These are phyloP conservation scores for Tilletia walkeri DNA, from an alignment of 1,284 basidiomycete species.

Conservation along the genomic window DNA sequence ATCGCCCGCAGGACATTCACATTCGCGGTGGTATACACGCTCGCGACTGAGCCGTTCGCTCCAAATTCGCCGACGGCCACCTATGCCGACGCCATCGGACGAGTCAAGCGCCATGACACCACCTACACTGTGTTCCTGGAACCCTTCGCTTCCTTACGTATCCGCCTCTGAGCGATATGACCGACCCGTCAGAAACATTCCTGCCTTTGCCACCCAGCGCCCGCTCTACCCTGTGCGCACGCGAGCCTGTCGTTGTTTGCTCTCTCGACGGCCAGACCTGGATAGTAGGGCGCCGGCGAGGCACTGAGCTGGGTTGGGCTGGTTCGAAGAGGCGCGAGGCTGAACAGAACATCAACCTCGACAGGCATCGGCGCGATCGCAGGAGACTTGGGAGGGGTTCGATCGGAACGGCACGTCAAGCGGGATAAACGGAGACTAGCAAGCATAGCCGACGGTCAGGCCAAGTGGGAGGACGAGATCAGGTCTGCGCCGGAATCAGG, in stretches of 20 bases:
- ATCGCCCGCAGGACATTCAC: constrained; percentile 66
- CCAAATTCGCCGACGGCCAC: constrained; percentile 87
- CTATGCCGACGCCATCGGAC: constrained; percentile 79
- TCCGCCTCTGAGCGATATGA: constrained; percentile 4
- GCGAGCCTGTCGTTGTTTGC: constrained; percentile 2
- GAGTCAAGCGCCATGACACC: constrained; percentile 70
- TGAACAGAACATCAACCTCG: constrained; percentile 21
- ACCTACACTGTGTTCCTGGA: constrained; percentile 23
- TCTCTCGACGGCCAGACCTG: constrained; percentile 24
- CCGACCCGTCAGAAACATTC: constrained; percentile 4
- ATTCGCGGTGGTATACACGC: constrained; percentile 70
- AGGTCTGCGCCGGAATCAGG: not conserved
- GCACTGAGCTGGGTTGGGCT: not conserved
- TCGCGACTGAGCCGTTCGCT: constrained; percentile 84
- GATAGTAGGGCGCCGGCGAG: constrained; percentile 19
- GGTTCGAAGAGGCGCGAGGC: constrained; percentile 4
- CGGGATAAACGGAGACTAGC: not conserved
- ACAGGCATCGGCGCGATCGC: not conserved
- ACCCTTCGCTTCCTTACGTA: constrained; percentile 12
- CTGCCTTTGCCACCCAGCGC: not conserved
- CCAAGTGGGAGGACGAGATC: not conserved
- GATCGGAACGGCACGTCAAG: not conserved
- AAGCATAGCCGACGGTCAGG: not conserved
- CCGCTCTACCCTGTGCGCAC: not conserved
- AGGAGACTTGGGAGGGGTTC: constrained; percentile 5